phyloP scores from a whole-genome alignment of 257 asterid genomes.

The Fraxinus excelsior region DNA sequence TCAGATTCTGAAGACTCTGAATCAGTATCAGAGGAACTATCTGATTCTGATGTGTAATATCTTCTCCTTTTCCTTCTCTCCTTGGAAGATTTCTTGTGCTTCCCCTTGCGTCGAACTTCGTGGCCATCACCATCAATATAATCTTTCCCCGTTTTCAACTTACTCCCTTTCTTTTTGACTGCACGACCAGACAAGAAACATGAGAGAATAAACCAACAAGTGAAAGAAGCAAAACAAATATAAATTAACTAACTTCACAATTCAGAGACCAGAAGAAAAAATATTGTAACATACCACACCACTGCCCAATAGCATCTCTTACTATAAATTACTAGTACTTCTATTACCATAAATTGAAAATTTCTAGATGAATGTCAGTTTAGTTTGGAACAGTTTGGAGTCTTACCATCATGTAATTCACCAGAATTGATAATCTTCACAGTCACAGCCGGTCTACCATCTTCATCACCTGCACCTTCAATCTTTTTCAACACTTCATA shows the following conservation, averaged over 20 bases:
- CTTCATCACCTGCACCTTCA: constrained; percentile 81
- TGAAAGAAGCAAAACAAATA: neutral
- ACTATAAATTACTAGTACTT: neutral
- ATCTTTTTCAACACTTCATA: constrained; percentile 79
- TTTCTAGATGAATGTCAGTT: neutral
- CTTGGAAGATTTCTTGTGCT: constrained; percentile 74
- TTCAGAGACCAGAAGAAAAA: neutral
- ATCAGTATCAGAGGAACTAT: constrained; percentile 71
- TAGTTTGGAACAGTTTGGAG: neutral
- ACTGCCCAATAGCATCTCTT: neutral
- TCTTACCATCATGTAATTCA: constrained; percentile 73
- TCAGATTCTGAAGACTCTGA: constrained; percentile 82
- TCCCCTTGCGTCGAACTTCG: constrained; percentile 57
- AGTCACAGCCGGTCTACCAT: constrained; percentile 82
- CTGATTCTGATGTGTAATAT: constrained; percentile 82
- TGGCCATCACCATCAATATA: constrained; percentile 40
- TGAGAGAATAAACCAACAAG: constrained; percentile 1
- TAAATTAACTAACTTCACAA: neutral
- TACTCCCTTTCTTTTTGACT: constrained; percentile 58
- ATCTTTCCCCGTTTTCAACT: constrained; percentile 41
- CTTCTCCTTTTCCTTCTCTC: constrained; percentile 75
- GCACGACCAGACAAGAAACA: constrained; percentile 27
- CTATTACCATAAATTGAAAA: neutral
- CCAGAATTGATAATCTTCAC: constrained; percentile 91
- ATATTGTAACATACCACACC: neutral